Evolutionary conservation across 805 yeast genomes (phyloP).

Genomic region (Groenewaldozyma salmanticensis): DNA sequence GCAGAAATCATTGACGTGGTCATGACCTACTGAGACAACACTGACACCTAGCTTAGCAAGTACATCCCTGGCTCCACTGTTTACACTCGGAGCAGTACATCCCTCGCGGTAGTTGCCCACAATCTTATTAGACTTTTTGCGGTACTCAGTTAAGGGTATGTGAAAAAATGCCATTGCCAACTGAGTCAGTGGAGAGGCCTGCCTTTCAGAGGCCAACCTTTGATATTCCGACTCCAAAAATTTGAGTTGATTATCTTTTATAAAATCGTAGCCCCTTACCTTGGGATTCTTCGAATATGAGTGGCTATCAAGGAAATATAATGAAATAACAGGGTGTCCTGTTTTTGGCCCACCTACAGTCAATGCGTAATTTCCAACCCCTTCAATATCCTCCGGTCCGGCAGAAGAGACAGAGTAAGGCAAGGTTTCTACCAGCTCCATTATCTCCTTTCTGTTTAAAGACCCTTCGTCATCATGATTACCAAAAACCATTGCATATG

Average conservation of each 20-base stretch:
- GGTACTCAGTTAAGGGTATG: conserved; percentile 83
- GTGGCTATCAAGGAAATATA: conserved; percentile 82
- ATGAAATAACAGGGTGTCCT: conserved; percentile 37
- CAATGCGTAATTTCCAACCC: conserved; percentile 72
- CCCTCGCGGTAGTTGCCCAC: conserved; percentile 65
- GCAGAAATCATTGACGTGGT: conserved; percentile 92
- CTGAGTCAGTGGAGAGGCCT: conserved; percentile 34
- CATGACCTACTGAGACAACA: conserved; percentile 83
- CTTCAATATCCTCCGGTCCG: conserved; percentile 63
- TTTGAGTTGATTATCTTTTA: conserved; percentile 58
- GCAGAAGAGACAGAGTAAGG: conserved; percentile 58
- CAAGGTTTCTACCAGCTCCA: conserved; percentile 43
- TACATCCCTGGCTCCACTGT: conserved; percentile 54
- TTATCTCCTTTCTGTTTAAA: conserved; percentile 47
- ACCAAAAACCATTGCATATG: conserved; percentile 81
- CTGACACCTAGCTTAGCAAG: conserved; percentile 60
- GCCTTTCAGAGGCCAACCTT: conserved; percentile 23
- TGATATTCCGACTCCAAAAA: conserved; percentile 37
- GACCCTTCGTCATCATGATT: conserved; percentile 92
- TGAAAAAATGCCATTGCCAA: conserved; percentile 88
- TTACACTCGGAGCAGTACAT: conserved; percentile 65
- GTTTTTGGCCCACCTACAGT: conserved; percentile 37
- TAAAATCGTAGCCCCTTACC: conserved; percentile 67
- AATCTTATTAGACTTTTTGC: conserved; percentile 33
- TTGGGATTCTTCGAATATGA: conserved; percentile 57